These are phyloP conservation scores for Aulographum hederae DNA, from an alignment of 2,329 filamentous ascomycete species.

Conservation along the genomic window DNA sequence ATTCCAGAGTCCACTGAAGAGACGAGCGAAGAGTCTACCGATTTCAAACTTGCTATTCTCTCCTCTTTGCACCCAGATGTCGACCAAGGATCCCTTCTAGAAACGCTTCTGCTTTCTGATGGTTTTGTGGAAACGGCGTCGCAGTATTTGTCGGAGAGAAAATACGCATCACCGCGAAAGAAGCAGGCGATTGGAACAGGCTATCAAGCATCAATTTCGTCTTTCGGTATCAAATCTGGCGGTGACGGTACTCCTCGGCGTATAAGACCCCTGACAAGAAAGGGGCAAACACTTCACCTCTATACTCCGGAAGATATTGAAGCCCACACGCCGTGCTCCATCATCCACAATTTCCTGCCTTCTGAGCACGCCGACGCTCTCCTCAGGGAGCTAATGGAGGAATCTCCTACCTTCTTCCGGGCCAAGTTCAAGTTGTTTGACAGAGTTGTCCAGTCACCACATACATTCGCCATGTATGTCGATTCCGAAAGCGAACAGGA, in stretches of 20 bases:
- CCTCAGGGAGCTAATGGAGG: slow-evolving; percentile 55
- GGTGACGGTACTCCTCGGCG: slow-evolving; percentile 4
- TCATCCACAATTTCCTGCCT: slow-evolving; percentile 81
- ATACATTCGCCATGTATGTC: slow-evolving; percentile 72
- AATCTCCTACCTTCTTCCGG: slow-evolving; percentile 52
- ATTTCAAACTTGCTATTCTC: slow-evolving; percentile 72
- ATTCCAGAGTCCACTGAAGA: background rate
- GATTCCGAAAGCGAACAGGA: slow-evolving; percentile 51
- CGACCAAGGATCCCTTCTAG: slow-evolving; percentile 51
- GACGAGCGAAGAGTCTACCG: slow-evolving; percentile 42
- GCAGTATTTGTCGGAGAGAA: slow-evolving; percentile 12
- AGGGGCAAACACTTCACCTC: slow-evolving; percentile 66
- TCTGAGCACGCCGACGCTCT: slow-evolving; percentile 52
- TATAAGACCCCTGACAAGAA: slow-evolving; percentile 41
- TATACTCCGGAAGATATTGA: slow-evolving; percentile 70
- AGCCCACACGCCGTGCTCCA: slow-evolving; percentile 70
- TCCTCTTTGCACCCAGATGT: slow-evolving; percentile 54
- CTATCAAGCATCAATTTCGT: slow-evolving; percentile 24
- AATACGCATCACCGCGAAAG: slow-evolving; percentile 15
- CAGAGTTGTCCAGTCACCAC: slow-evolving; percentile 66
- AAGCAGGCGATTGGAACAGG: slow-evolving; percentile 11
- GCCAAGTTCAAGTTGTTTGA: slow-evolving; percentile 77
- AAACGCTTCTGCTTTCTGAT: slow-evolving; percentile 58
- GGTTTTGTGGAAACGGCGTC: slow-evolving; percentile 56
- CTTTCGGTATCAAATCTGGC: slow-evolving; percentile 3